Base-by-base conservation (phyloP, 2,329 filamentous ascomycete species). In the Acrocalymma vagum region DNA sequence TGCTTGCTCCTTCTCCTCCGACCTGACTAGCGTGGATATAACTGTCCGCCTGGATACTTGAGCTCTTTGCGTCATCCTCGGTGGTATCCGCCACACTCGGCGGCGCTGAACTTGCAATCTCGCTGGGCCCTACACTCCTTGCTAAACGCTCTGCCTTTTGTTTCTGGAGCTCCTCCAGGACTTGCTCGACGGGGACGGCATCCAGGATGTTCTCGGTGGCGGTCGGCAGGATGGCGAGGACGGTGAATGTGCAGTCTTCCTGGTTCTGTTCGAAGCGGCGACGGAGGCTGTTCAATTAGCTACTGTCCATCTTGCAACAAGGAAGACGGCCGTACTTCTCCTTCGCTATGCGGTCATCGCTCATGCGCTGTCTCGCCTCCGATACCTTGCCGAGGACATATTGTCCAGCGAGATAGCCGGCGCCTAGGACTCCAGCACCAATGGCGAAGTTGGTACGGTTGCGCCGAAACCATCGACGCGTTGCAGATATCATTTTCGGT, bases 261-360 rank as follows among this genome's bases (percentile, higher is more conserved):
- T 99, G 94, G 71, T 99, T 99, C 73, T 99, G 94, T 71, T 97
- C 90, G 74, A 99, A 99, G 64, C 94, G 88, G 44, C 94, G 88
- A 35, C 92, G 91, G 48, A 99, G 82, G 72, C 93, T 97, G 60
- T 21, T 10, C 9, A 25, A 27, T 50, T 34, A 53, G 42, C 14
- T 20, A 21, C 9, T 20, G 17, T 11, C 22, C 11, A 9, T 9
- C 10, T 17, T 8, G 21, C 9, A 9, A 6, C 16, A 13, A 3
- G 7, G 1, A 9, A 9, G 15, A 20, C 6, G 17, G 1, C 62
- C 83, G 59, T 75, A 96, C 93, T 99, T 99, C 75, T 99, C 94
- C 70, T 93, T 92, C 36, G 93, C 89, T 67, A 96, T 95, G 62
- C 91, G 86, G 65, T 97, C 94, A 71, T 90, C 93, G 72, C 88